Evolutionary conservation across 192 early-diverging fungal species (phyloP).

Genomic region (Paraglomus brasilianum): DNA sequence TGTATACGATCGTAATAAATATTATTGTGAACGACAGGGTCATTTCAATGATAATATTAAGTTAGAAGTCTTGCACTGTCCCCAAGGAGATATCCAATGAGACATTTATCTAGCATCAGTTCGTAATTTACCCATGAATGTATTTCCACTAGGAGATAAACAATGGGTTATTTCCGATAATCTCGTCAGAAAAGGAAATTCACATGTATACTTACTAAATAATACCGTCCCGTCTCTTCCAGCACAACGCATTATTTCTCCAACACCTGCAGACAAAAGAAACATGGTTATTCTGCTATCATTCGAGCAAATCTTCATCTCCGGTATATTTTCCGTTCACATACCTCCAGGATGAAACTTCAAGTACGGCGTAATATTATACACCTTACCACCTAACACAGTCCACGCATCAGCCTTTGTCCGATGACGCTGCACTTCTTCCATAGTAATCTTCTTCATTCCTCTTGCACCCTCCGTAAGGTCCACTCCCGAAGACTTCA

Average conservation of each 20-base stretch:
- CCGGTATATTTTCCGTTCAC: not conserved
- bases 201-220: constrained; percentile 57
- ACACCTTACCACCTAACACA: constrained; percentile 84
- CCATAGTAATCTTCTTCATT: constrained; percentile 63
- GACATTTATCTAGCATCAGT: constrained; percentile 79
- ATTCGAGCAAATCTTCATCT: constrained; percentile 36
- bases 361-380: constrained; percentile 87
- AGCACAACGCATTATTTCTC: constrained; percentile 76
- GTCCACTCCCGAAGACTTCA: constrained; percentile 72
- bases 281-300: constrained; percentile 36
- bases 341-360: constrained; percentile 90
- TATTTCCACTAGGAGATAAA: constrained; percentile 49
- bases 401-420: constrained; percentile 85
- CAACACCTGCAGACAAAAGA: constrained; percentile 38
- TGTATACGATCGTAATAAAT: too few species aligned
- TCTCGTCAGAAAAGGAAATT: not conserved
- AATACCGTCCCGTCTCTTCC: constrained; percentile 91
- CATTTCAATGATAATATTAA: too few species aligned
- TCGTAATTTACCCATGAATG: constrained; percentile 97
- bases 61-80: not conserved
- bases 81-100: constrained; percentile 60
- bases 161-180: not conserved
- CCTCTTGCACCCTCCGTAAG: constrained; percentile 61
- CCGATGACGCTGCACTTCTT: constrained; percentile 76
- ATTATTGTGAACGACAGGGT: too few species aligned